These are phyloP conservation scores for Bombardia bombarda DNA, from an alignment of 495 filamentous ascomycete species.

Conservation along the genomic window DNA sequence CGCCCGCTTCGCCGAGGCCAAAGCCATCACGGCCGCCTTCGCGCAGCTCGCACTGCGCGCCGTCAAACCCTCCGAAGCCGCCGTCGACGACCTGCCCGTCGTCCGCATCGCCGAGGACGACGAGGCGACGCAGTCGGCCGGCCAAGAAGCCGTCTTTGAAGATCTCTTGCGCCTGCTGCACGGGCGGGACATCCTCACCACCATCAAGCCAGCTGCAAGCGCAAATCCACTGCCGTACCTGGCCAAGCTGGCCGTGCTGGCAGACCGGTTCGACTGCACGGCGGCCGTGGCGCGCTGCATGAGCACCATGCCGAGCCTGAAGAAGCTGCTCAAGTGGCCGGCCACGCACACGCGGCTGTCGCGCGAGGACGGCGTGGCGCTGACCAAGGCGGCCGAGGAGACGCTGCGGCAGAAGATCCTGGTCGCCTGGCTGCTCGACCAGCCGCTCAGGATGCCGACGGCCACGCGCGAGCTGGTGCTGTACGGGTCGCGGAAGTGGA, in stretches of 20 bases:
- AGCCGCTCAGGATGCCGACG: slow-evolving; percentile 40
- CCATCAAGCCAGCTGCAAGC: slow-evolving; percentile 28
- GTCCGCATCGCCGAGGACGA: slow-evolving; percentile 53
- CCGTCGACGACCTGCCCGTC: slow-evolving; percentile 41
- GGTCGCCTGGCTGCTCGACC: slow-evolving; percentile 50
- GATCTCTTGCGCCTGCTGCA: slow-evolving; percentile 55
- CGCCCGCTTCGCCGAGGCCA: slow-evolving; percentile 43
- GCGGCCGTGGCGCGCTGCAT: slow-evolving; percentile 39
- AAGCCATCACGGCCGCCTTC: slow-evolving; percentile 33
- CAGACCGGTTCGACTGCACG: slow-evolving; percentile 55
- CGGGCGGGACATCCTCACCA: slow-evolving; percentile 28
- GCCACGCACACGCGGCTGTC: slow-evolving; percentile 27
- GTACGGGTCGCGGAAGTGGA: slow-evolving; percentile 59
- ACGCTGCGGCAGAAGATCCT: slow-evolving; percentile 55
- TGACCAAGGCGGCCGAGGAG: slow-evolving; percentile 41
- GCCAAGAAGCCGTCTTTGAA: slow-evolving; percentile 38
- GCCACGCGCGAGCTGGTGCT: slow-evolving; percentile 56
- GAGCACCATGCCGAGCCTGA: slow-evolving; percentile 17
- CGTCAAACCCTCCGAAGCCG: slow-evolving; percentile 37
- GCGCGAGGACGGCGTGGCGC: slow-evolving; percentile 28
- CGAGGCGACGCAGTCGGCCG: slow-evolving; percentile 43
- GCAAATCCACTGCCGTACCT: slow-evolving; percentile 50
- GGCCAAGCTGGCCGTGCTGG: slow-evolving; percentile 56
- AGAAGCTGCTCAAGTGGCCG: slow-evolving; percentile 39
- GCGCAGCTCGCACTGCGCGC: slow-evolving; percentile 30